Evolutionary conservation across 73 alveolate genomes (phyloP), one percentile per base, ranked within the genome.

Genomic region (Paramecium caudatum): DNA sequence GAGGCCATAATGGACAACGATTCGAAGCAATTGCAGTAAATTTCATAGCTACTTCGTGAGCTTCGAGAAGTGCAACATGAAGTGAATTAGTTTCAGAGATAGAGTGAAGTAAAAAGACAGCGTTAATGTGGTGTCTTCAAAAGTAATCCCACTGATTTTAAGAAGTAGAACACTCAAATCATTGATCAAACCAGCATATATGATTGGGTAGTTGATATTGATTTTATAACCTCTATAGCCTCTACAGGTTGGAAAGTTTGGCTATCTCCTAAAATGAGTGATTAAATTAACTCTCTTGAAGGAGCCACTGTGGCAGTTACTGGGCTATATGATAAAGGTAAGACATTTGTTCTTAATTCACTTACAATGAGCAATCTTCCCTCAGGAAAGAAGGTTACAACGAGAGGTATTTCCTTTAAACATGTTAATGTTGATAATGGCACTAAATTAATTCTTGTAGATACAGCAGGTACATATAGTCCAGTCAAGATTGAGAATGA

Each of bases 121-220:
- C 36, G 88, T 17, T 39, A 74, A 41, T 74, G 88, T 74, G 88
- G 88, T 37, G 19, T 74, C 6, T 74, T 41, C 43, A 74, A 74
- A 43, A 68, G 88, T 7, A 74, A 74, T 74, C 70, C 88, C 17
- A 74, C 88, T 0, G 68, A 74, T 45, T 74, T 74, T 34, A 37
- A 74, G 45, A 74, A 74, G 32, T 45, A 41, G 55, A 45, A 74
- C 21, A 19, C 62, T 41, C 43, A 13, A 16, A 74, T 37, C 9
- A 74, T 74, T n/a, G 93, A 86, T 23, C 36, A 86, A 43, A 86
- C 90, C 5, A 63, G 90, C 12, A 61, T 86, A 8, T 86, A 86
- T 86, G 93, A 86, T 86, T 86, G 93, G 90, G 61, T 86, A 4
- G 93, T 86, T 41, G 90, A 86, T 41, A 86, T 86, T 16, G 93